Evolutionary conservation across 2,329 filamentous ascomycete species (phyloP).

Genomic region (Monosporascus sp.): DNA sequence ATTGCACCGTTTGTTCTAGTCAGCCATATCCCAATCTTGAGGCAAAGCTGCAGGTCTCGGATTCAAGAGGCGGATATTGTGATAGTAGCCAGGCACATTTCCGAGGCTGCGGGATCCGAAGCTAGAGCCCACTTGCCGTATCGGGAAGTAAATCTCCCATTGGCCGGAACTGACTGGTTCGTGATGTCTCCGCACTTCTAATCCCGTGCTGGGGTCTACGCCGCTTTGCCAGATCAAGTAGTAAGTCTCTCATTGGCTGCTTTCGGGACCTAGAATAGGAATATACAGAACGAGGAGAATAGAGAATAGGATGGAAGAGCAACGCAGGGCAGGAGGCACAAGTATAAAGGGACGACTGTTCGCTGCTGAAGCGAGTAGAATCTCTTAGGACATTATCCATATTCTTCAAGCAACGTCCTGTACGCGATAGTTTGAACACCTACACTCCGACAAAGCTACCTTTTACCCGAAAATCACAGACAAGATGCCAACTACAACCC

Average conservation of each 20-base stretch:
- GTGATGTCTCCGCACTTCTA: neutral
- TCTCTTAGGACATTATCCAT: neutral
- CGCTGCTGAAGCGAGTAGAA: neutral
- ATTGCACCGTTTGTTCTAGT: no score
- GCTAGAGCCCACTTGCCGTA: neutral
- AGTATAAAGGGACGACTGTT: neutral
- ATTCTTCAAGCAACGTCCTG: neutral
- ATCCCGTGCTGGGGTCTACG: neutral
- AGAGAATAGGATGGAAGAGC: neutral
- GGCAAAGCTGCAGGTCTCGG: no score
- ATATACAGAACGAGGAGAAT: neutral
- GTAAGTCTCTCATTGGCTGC: neutral
- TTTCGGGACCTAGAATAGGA: neutral
- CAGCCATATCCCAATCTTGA: no score
- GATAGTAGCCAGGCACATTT: no score
- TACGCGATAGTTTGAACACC: neutral
- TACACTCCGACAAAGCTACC: neutral
- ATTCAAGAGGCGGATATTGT: no score
- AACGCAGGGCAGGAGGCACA: neutral
- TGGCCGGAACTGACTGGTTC: neutral
- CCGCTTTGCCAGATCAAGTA: neutral
- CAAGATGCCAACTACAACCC: constrained; percentile 25
- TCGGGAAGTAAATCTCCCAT: neutral
- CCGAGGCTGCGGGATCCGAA: no score
- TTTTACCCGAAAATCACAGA: neutral